These are phyloP conservation scores for Cryomyces minteri DNA, from an alignment of 495 filamentous ascomycete species.

Conservation along the genomic window DNA sequence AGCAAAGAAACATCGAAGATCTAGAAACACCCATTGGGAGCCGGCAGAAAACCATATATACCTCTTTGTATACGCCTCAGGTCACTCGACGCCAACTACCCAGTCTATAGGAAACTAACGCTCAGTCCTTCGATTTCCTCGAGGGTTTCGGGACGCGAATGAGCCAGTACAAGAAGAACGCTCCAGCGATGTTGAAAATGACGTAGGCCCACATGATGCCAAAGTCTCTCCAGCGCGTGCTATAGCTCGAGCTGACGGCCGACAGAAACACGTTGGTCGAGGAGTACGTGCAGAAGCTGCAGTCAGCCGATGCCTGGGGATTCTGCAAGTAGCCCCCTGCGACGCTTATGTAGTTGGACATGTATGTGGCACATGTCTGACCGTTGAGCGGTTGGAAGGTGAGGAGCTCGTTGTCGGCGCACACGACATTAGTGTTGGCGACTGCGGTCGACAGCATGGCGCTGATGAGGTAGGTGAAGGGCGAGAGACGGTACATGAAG, in stretches of 20 bases:
- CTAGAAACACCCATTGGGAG: no score
- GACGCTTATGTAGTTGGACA: conserved; percentile 9
- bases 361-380: conserved; percentile 18
- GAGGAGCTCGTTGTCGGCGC: conserved; percentile 22
- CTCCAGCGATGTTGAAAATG: conserved; percentile 20
- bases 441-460: conserved; percentile 20
- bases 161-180: conserved; percentile 21
- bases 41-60: no score
- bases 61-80: no score
- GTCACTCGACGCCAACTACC: no score
- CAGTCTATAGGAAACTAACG: no score
- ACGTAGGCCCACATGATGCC: conserved; percentile 31
- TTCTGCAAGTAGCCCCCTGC: conserved; percentile 16
- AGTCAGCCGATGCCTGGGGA: conserved; percentile 12
- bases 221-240: conserved; percentile 22
- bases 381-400: conserved; percentile 15
- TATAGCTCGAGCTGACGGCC: conserved; percentile 13
- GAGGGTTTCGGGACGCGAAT: conserved; percentile 17
- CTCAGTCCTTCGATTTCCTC: conserved; percentile 8
- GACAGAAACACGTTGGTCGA: conserved; percentile 20
- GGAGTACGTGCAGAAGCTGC: conserved; percentile 17
- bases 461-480: conserved; percentile 23
- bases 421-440: conserved; percentile 18
- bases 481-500: conserved; percentile 25
- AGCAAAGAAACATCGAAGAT: no score